Conservation (phyloP, 2,329 filamentous ascomycete genomes). For the Fusarium bactridioides region DNA sequence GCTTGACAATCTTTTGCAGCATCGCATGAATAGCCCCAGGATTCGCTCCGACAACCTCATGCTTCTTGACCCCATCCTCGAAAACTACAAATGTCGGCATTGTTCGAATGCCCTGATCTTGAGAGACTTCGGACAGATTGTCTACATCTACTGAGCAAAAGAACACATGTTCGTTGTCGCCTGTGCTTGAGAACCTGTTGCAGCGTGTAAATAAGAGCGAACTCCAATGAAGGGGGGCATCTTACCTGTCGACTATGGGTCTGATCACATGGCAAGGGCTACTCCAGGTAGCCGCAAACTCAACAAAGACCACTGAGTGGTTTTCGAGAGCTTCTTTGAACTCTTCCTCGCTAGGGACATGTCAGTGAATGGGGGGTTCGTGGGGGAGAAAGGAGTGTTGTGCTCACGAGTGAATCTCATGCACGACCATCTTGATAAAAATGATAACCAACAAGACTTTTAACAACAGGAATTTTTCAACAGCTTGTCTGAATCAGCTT, state of each 20-base stretch:
- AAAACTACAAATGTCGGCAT: background rate
- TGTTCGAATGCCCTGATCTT: background rate
- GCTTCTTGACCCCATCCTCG: background rate
- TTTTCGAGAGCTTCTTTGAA: background rate
- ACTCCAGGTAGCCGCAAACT: background rate
- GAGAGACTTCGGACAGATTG: background rate
- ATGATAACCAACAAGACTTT: background rate
- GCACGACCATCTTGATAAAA: background rate
- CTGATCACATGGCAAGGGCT: background rate
- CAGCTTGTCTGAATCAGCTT: background rate
- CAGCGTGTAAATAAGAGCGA: background rate
- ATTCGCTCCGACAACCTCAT: background rate
- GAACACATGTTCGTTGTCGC: background rate
- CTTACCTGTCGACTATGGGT: background rate
- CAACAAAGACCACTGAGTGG: background rate
- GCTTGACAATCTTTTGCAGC: background rate
- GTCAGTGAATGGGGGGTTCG: background rate
- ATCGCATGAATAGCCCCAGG: background rate
- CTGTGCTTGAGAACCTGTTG: background rate
- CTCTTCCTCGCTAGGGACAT: accelerated
- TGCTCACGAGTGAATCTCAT: background rate
- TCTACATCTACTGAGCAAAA: background rate
- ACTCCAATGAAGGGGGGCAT: background rate
- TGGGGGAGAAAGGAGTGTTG: background rate
- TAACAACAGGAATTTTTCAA: background rate